phyloP scores from a whole-genome alignment of 352 stramenopile genomes.

The Globisporangium emineosum region DNA sequence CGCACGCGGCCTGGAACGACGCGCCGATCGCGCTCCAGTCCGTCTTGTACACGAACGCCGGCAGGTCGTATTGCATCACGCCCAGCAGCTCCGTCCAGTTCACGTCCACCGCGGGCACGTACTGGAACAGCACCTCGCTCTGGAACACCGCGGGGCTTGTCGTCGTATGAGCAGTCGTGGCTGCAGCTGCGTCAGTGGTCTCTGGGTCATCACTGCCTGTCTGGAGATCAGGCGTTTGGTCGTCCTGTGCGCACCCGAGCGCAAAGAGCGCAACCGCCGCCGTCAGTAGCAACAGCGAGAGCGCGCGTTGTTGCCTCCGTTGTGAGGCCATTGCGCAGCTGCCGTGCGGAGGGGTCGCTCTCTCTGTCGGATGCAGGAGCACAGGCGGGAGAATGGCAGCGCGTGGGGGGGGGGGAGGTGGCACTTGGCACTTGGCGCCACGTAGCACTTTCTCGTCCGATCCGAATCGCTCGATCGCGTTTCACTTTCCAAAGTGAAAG shows the following conservation, averaged over 20 bases:
- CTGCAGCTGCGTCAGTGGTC: background rate
- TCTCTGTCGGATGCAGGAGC: background rate
- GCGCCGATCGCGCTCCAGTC: slow-evolving; percentile 64
- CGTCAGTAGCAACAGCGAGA: background rate
- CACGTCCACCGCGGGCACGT: slow-evolving; percentile 11
- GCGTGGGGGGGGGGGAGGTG: no score
- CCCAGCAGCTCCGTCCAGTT: slow-evolving; percentile 20
- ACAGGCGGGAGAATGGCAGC: background rate
- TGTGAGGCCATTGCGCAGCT: background rate
- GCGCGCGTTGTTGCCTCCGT: background rate
- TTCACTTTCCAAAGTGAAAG: background rate
- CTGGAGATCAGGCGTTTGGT: background rate
- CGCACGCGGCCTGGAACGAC: slow-evolving; percentile 45
- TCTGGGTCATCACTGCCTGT: background rate
- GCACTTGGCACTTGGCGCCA: no score
- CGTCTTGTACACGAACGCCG: slow-evolving; percentile 43
- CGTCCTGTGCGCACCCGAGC: slow-evolving; percentile 1
- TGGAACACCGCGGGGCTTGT: background rate
- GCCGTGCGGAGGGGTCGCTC: no score
- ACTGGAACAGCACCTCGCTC: slow-evolving; percentile 17
- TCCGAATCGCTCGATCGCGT: background rate
- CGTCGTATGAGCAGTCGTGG: background rate
- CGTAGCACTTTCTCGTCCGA: background rate
- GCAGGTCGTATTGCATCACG: slow-evolving; percentile 29
- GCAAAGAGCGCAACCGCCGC: background rate